A percentile compares a stretch with the other conserved stretches of the same genome.
These are phyloP conservation scores for Lactifluus subvellereus DNA, from an alignment of 768 basidiomycete species.

Conservation along the genomic window DNA sequence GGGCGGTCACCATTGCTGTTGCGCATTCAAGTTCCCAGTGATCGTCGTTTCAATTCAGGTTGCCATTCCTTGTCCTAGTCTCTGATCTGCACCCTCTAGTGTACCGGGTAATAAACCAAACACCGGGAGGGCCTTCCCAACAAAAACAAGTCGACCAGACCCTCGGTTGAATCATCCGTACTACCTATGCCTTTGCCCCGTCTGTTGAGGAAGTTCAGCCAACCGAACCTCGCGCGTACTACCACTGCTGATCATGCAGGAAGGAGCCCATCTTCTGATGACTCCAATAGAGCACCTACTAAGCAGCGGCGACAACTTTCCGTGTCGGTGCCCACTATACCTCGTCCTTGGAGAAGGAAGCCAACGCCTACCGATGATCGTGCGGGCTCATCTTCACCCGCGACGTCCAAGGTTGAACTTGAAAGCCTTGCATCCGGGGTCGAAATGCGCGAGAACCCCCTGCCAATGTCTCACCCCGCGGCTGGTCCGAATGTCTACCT, in stretches of 20 bases:
- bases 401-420: neutral
- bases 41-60: neutral
- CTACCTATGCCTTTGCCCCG: neutral
- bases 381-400: neutral
- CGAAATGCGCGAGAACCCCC: neutral
- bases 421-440: neutral
- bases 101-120: neutral
- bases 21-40: neutral
- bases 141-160: neutral
- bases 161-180: neutral
- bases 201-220: slow-evolving; percentile 5
- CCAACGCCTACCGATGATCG: neutral
- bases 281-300: neutral
- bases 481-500: neutral
- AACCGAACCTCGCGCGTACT: neutral
- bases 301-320: neutral
- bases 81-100: neutral
- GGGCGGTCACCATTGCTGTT: too few species aligned
- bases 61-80: neutral
- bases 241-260: neutral
- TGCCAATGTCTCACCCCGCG: neutral
- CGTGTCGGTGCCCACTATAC: neutral
- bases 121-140: neutral
- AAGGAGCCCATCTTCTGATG: neutral
- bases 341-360: slow-evolving; percentile 3